These are phyloP conservation scores for Petasospora rhodanensis DNA, from an alignment of 1,139 yeast species.

Conservation along the genomic window DNA sequence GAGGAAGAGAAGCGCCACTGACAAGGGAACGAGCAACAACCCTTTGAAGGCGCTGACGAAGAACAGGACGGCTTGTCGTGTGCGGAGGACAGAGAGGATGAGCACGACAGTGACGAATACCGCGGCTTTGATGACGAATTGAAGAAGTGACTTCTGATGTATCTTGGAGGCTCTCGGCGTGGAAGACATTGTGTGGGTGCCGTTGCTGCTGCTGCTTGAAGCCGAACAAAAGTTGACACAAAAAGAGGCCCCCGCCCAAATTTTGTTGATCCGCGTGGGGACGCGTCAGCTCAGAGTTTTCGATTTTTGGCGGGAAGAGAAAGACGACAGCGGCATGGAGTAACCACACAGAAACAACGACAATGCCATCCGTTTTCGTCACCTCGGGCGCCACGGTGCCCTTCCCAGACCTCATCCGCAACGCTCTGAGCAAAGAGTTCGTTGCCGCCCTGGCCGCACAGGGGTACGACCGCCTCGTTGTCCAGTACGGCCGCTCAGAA, in stretches of 20 bases:
- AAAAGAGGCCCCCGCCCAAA: too few relatives aligned
- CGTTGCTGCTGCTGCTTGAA: too few relatives aligned
- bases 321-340: too few relatives aligned
- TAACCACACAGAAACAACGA: too few relatives aligned
- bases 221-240: too few relatives aligned
- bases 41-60: slow-evolving; percentile 1
- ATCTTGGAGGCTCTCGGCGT: too few relatives aligned
- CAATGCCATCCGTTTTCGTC: slow-evolving; percentile 38
- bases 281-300: too few relatives aligned
- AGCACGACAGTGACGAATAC: slow-evolving; percentile 3
- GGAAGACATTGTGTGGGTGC: too few relatives aligned
- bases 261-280: too few relatives aligned
- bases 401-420: slow-evolving; percentile 49
- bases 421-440: slow-evolving; percentile 36
- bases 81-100: slow-evolving; percentile 2
- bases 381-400: slow-evolving; percentile 90
- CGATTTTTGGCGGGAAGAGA: too few relatives aligned
- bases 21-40: slow-evolving; percentile 5
- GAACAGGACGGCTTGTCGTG: slow-evolving; percentile 1
- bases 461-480: slow-evolving; percentile 39
- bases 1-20: slow-evolving; percentile 4
- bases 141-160: too few relatives aligned
- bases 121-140: too few relatives aligned
- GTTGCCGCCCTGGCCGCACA: slow-evolving; percentile 30
- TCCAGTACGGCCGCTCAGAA: slow-evolving; percentile 69